Conservation (phyloP, 1,284 basidiomycete genomes). For the Somion occarium region DNA sequence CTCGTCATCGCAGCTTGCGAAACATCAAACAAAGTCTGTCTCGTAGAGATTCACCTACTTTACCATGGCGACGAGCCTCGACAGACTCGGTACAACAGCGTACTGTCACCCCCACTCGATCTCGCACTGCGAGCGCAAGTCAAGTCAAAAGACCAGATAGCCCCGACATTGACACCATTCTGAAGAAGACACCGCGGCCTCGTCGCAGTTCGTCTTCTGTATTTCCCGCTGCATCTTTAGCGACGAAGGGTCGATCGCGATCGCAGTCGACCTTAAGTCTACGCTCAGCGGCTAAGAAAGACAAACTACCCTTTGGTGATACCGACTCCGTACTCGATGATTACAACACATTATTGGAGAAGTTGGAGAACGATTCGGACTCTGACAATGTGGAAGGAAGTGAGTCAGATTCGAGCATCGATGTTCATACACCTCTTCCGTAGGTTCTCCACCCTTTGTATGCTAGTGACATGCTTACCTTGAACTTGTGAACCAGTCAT, state of each 20-base stretch:
- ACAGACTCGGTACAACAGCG: neutral
- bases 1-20: constrained; percentile 7
- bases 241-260: constrained; percentile 10
- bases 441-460: constrained; percentile 34
- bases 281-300: constrained; percentile 18
- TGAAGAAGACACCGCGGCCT: constrained; percentile 43
- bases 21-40: constrained; percentile 7
- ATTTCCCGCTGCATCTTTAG: constrained; percentile 10
- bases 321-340: constrained; percentile 20
- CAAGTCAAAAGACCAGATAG: constrained; percentile 24
- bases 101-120: neutral
- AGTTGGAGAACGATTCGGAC: constrained; percentile 18
- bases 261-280: constrained; percentile 13
- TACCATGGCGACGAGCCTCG: constrained; percentile 8
- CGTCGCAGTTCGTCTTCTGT: constrained; percentile 26
- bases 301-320: constrained; percentile 12
- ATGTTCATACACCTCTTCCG: constrained; percentile 76
- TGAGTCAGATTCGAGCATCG: constrained; percentile 66
- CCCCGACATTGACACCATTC: constrained; percentile 45
- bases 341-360: constrained; percentile 12
- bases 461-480: neutral
- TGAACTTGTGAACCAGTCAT: constrained; percentile 37
- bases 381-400: constrained; percentile 35
- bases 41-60: constrained; percentile 11
- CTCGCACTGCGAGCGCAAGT: neutral